These are phyloP conservation scores for Yarrowia galli DNA, from an alignment of 1,139 yeast species.

Conservation along the genomic window DNA sequence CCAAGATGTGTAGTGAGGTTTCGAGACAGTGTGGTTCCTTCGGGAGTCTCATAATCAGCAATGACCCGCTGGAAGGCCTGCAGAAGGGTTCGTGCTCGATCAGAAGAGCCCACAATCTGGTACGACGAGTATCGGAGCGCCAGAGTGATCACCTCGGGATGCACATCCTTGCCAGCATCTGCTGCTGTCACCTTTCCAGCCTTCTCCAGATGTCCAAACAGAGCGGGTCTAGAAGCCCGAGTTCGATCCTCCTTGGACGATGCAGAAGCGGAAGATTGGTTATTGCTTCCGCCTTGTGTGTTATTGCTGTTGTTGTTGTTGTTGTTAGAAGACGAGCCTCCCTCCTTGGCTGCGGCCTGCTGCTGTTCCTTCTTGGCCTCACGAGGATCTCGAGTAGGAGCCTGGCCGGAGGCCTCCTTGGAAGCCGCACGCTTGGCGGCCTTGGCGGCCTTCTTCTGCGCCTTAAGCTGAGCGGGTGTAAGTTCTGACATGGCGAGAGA, in stretches of 20 bases:
- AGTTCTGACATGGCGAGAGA: conserved; percentile 50
- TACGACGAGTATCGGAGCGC: conserved; percentile 85
- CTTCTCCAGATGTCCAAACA: conserved; percentile 37
- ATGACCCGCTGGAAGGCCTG: conserved; percentile 84
- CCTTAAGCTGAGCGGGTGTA: conserved; percentile 84
- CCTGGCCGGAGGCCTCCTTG: conserved; percentile 58
- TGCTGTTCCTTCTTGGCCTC: conserved; percentile 43
- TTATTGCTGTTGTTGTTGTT: conserved; percentile 28
- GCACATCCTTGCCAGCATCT: conserved; percentile 65
- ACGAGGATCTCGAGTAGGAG: conserved; percentile 44
- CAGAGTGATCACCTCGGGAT: conserved; percentile 81
- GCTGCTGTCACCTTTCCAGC: conserved; percentile 44
- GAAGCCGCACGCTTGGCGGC: conserved; percentile 85
- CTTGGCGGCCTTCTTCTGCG: conserved; percentile 84
- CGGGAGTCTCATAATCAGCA: conserved; percentile 81
- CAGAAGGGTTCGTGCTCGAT: conserved; percentile 85
- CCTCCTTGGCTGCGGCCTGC: conserved; percentile 44
- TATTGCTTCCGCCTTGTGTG: conserved; percentile 39
- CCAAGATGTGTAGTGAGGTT: conserved; percentile 87
- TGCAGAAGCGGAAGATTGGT: conserved; percentile 10
- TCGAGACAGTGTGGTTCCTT: conserved; percentile 83
- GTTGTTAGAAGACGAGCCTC: conserved; percentile 7
- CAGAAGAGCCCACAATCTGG: conserved; percentile 86
- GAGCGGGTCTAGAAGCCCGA: conserved; percentile 31
- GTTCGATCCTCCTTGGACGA: conserved; percentile 21